Conservation (phyloP, 805 yeast species). For the Wickerhamiella galacta region DNA sequence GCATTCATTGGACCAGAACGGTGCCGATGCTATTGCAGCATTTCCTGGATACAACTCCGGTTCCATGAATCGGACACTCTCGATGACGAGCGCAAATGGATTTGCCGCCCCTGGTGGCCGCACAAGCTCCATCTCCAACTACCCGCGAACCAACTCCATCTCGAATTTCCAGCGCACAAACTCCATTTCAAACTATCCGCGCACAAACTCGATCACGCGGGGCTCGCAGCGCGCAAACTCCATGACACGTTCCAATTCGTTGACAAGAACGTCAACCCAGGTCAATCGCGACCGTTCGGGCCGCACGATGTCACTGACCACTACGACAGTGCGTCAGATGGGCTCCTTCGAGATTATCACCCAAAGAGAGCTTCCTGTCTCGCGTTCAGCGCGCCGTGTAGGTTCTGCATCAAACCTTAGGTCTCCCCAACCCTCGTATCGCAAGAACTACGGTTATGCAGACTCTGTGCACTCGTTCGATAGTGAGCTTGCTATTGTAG, state of each 20-base stretch:
- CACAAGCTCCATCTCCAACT: too few species aligned
- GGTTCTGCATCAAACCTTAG: background rate
- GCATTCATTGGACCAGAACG: constrained; percentile 18
- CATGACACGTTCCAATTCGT: constrained; percentile 13
- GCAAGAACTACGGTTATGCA: background rate
- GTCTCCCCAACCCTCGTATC: constrained; percentile 1
- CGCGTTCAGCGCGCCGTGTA: background rate
- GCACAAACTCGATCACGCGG: constrained; percentile 1
- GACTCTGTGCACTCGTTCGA: constrained; percentile 11
- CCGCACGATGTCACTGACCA: constrained; percentile 23
- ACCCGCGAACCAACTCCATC: too few species aligned
- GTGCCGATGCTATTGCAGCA: constrained; percentile 13
- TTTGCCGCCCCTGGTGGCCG: too few species aligned
- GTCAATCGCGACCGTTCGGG: constrained; percentile 18
- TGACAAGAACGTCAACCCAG: constrained; percentile 16
- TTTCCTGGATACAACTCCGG: constrained; percentile 7
- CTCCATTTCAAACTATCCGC: background rate
- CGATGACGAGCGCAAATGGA: constrained; percentile 4
- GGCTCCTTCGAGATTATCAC: constrained; percentile 23
- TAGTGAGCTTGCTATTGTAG: constrained; percentile 12
- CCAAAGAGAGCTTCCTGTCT: constrained; percentile 17
- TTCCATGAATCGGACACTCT: constrained; percentile 4
- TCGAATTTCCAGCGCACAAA: constrained; percentile 7
- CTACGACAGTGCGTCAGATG: constrained; percentile 22
- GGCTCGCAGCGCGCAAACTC: constrained; percentile 10